phyloP scores from a whole-genome alignment of 2,329 filamentous ascomycete genomes.

The Dryadomyces quercus-mongolicae region DNA sequence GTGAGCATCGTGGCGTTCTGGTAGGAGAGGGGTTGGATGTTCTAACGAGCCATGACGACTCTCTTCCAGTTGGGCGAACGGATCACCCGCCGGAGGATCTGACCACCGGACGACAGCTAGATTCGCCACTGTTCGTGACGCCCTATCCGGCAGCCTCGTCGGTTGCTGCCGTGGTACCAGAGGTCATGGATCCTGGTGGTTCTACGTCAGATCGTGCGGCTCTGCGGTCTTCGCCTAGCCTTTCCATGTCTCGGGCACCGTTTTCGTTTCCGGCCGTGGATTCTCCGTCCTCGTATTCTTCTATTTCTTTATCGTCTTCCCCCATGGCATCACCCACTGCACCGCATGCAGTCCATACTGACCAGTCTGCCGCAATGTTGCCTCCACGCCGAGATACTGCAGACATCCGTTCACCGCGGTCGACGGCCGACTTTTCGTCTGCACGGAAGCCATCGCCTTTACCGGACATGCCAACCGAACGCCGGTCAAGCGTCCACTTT shows the following conservation, averaged over 20 bases:
- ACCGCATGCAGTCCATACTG: too few relatives aligned
- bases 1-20: neutral
- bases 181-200: neutral
- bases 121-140: neutral
- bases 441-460: neutral
- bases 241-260: neutral
- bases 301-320: too few relatives aligned
- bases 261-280: neutral
- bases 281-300: neutral
- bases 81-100: neutral
- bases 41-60: too few relatives aligned
- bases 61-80: neutral
- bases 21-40: too few relatives aligned
- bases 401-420: neutral
- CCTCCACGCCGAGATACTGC: neutral
- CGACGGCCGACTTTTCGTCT: too few relatives aligned
- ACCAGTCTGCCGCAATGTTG: too few relatives aligned
- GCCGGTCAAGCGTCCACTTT: constrained; percentile 1
- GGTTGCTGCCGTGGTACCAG: neutral
- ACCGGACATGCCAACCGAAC: neutral
- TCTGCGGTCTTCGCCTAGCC: neutral
- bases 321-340: too few relatives aligned
- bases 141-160: neutral
- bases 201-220: neutral
- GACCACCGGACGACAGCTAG: neutral